A percentile compares a stretch with the other conserved stretches of the same genome.
Conservation (phyloP, 2,329 filamentous ascomycete species). For the Xylaria multiplex region DNA sequence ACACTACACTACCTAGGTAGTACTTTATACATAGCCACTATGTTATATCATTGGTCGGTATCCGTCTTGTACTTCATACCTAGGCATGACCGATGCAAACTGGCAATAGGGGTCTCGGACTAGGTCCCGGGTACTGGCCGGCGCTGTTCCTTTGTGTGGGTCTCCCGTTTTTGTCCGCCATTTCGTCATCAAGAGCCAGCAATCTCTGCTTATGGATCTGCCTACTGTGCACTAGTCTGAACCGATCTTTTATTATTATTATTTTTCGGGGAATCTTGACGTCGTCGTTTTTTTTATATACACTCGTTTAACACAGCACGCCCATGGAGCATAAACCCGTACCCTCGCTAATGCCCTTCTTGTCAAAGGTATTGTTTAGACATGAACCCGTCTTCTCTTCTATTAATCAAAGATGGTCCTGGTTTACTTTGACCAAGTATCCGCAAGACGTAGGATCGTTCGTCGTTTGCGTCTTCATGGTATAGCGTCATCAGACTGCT, state of each 20-base stretch:
- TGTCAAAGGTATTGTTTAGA: neutral
- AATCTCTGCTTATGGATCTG: slow-evolving; percentile 33
- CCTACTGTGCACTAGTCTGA: slow-evolving; percentile 14
- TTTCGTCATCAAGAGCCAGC: slow-evolving; percentile 37
- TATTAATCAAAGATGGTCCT: slow-evolving; percentile 10
- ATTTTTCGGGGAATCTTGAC: slow-evolving; percentile 11
- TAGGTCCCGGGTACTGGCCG: slow-evolving; percentile 1
- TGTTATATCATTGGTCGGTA: neutral
- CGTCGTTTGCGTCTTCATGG: slow-evolving; percentile 42
- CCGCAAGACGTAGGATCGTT: slow-evolving; percentile 28
- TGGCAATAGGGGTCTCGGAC: no score
- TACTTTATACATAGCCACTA: no score
- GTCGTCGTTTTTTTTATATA: slow-evolving; percentile 21
- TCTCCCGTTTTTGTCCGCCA: slow-evolving; percentile 29
- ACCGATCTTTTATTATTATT: slow-evolving; percentile 2
- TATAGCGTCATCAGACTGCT: slow-evolving; percentile 48
- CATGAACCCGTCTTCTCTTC: neutral
- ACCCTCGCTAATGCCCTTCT: neutral
- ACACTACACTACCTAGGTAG: no score
- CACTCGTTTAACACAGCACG: no score
- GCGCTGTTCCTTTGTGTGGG: neutral
- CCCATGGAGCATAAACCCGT: neutral
- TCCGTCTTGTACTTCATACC: no score
- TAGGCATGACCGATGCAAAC: neutral
- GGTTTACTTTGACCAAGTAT: slow-evolving; percentile 25